Conservation (phyloP, 129 eudicot species). For the Ambrosia trifida region DNA sequence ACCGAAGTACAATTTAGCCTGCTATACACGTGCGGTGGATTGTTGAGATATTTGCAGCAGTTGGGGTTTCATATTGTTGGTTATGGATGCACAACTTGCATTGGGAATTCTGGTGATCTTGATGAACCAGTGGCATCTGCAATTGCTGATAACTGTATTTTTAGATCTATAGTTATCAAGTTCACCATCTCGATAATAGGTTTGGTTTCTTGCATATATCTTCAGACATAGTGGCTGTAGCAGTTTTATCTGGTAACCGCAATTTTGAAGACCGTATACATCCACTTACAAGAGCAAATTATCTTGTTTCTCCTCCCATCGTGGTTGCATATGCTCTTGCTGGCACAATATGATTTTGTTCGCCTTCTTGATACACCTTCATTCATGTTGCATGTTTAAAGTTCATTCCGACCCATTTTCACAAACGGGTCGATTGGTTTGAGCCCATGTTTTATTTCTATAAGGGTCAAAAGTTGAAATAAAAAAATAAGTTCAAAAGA, state of each 20-base stretch:
- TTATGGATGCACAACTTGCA: slow-evolving; percentile 39
- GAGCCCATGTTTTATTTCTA: neutral
- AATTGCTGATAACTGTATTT: slow-evolving; percentile 30
- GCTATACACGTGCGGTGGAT: slow-evolving; percentile 16
- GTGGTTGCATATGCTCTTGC: slow-evolving; percentile 41
- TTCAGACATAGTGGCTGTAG: slow-evolving; percentile 27
- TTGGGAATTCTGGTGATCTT: slow-evolving; percentile 34
- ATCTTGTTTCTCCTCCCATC: slow-evolving; percentile 35
- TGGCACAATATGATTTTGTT: slow-evolving; percentile 22
- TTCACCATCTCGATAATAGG: neutral
- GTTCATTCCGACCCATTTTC: neutral
- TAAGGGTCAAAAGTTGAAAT: neutral
- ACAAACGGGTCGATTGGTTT: neutral
- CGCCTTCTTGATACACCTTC: too few relatives aligned
- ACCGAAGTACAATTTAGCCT: slow-evolving; percentile 5
- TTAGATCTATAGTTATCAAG: neutral
- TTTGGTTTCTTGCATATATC: slow-evolving; percentile 3
- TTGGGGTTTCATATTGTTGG: slow-evolving; percentile 33
- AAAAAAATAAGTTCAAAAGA: neutral
- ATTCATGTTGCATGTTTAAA: neutral
- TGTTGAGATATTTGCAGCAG: slow-evolving; percentile 24
- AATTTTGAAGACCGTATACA: slow-evolving; percentile 36
- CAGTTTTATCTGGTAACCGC: slow-evolving; percentile 34
- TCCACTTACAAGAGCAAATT: slow-evolving; percentile 36
- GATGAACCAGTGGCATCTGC: slow-evolving; percentile 35